phyloP scores from a whole-genome alignment of 1,284 basidiomycete genomes.

The Microbotryum silenes-acaulis region DNA sequence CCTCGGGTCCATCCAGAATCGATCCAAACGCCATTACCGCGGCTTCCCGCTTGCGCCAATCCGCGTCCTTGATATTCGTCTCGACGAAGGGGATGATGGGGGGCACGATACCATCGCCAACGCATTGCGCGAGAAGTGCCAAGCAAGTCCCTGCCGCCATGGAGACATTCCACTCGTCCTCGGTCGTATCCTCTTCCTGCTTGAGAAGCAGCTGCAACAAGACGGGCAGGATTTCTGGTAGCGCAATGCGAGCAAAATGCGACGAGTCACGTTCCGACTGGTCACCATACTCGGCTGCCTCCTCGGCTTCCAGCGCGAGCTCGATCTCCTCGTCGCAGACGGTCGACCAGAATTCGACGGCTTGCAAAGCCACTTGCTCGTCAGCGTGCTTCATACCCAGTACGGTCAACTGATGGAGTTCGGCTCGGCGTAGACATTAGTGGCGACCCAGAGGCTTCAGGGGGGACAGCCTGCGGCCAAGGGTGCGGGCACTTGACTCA shows the following conservation, averaged over 20 bases:
- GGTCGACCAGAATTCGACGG: constrained; percentile 99
- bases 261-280: constrained; percentile 70
- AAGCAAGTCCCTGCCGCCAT: constrained; percentile 98
- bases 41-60: constrained; percentile 94
- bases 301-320: constrained; percentile 80
- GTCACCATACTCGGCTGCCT: constrained; percentile 87
- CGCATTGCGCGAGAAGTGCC: constrained; percentile 77
- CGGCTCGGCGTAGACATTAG: constrained; percentile 1
- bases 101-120: constrained; percentile 82
- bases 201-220: constrained; percentile 78
- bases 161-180: constrained; percentile 97
- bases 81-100: constrained; percentile 97
- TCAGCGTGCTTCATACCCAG: constrained; percentile 94
- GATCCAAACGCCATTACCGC: constrained; percentile 98
- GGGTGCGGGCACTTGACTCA: constrained; percentile 45
- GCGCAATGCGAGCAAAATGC: constrained; percentile 87
- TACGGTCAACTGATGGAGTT: constrained; percentile 70
- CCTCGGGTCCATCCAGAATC: constrained; percentile 92
- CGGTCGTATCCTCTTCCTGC: constrained; percentile 94
- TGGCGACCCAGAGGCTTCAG: not conserved
- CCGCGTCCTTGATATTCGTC: constrained; percentile 75
- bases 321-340: constrained; percentile 98
- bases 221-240: constrained; percentile 90
- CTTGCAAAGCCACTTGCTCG: constrained; percentile 86
- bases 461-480: not conserved